Conservation (phyloP, 2,329 filamentous ascomycete genomes). For the Xylariaceae sp. region DNA sequence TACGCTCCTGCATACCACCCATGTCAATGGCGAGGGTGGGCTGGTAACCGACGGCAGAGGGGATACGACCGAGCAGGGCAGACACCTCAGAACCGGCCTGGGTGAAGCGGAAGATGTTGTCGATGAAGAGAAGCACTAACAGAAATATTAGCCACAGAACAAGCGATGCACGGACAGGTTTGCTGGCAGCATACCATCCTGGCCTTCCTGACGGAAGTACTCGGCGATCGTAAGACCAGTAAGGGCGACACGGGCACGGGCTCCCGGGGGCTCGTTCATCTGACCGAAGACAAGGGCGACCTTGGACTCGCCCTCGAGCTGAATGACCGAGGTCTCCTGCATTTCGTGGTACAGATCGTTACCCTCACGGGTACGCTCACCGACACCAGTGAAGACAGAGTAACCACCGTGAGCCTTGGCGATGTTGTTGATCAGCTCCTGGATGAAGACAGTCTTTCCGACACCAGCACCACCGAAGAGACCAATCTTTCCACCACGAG, state of each 20-base stretch:
- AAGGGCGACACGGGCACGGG: constrained; percentile 98
- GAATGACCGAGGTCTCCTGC: constrained; percentile 99
- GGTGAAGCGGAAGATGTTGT: constrained; percentile 99
- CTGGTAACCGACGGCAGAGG: constrained; percentile 99
- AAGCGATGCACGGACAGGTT: not conserved
- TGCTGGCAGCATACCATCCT: constrained; percentile 69
- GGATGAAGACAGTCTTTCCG: constrained; percentile 99
- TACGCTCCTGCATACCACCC: constrained; percentile 99
- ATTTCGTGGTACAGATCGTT: constrained; percentile 99
- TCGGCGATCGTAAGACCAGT: constrained; percentile 78
- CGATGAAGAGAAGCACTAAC: constrained; percentile 93
- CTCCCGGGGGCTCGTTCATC: constrained; percentile 99
- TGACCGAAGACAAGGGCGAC: constrained; percentile 99
- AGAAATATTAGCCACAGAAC: constrained; percentile 6
- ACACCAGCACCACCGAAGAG: constrained; percentile 99
- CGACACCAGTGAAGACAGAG: constrained; percentile 99
- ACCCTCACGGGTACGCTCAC: constrained; percentile 99
- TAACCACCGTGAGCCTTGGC: constrained; percentile 99
- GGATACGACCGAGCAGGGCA: constrained; percentile 97
- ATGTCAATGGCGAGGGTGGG: constrained; percentile 97
- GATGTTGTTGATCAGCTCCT: constrained; percentile 99
- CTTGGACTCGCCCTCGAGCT: constrained; percentile 99
- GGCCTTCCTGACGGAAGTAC: constrained; percentile 76
- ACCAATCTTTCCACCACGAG: constrained; percentile 99
- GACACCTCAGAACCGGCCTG: constrained; percentile 99